Conservation (phyloP, 176 grass and related monocot species). For the Bromus sterilis region DNA sequence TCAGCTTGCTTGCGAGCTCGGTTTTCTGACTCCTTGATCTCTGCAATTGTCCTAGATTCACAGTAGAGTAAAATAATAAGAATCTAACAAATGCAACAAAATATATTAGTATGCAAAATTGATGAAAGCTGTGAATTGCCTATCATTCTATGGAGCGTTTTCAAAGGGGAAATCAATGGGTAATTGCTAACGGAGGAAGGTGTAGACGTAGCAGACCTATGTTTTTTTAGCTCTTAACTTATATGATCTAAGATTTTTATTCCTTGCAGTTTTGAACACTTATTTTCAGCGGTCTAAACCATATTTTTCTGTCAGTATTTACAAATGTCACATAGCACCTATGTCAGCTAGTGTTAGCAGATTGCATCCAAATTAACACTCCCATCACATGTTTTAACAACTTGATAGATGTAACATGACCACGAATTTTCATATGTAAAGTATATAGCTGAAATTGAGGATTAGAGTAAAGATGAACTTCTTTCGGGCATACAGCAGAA, state of each 20-base stretch:
- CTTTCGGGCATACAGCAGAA: neutral
- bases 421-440: neutral
- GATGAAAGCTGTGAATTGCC: neutral
- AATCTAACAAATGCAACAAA: slow-evolving; percentile 14
- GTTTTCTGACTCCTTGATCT: slow-evolving; percentile 89
- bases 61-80: slow-evolving; percentile 16
- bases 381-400: neutral
- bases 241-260: neutral
- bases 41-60: slow-evolving; percentile 54
- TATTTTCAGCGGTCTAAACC: neutral
- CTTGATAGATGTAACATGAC: neutral
- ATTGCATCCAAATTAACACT: neutral
- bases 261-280: neutral
- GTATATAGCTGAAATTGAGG: neutral
- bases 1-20: slow-evolving; percentile 62
- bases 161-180: neutral
- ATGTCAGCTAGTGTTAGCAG: neutral
- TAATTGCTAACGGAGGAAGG: neutral
- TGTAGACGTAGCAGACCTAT: neutral
- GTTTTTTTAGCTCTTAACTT: neutral
- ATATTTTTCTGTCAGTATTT: neutral
- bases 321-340: neutral
- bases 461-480: neutral
- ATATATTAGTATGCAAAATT: neutral
- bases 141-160: neutral